Conservation (phyloP, 768 basidiomycete genomes). For the Zangia roseola region DNA sequence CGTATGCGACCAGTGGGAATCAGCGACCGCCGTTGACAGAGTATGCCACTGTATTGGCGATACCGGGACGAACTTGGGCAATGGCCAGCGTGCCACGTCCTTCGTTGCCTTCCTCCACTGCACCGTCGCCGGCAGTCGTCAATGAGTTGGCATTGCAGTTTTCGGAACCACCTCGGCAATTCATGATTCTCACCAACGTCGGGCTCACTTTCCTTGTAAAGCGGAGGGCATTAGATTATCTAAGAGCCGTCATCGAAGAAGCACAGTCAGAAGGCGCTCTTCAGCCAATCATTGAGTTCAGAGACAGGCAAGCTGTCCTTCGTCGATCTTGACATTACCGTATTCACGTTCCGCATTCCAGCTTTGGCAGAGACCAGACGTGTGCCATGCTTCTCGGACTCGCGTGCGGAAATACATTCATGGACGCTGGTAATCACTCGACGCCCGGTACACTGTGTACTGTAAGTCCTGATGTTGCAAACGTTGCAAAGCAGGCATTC, state of each 20-base stretch:
- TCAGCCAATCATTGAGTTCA: constrained; percentile 80
- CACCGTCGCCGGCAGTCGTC: constrained; percentile 52
- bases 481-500: constrained; percentile 79
- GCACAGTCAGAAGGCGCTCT: constrained; percentile 73
- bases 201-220: constrained; percentile 81
- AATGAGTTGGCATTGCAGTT: constrained; percentile 86
- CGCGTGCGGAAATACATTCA: constrained; percentile 79
- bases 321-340: background rate
- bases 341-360: constrained; percentile 30
- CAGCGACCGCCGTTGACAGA: constrained; percentile 71
- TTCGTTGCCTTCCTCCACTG: constrained; percentile 32
- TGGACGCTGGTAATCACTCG: constrained; percentile 56
- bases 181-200: constrained; percentile 85
- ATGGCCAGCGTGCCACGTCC: constrained; percentile 57
- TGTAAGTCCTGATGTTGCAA: constrained; percentile 60
- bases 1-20: constrained; percentile 40
- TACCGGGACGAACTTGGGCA: constrained; percentile 84
- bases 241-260: constrained; percentile 80
- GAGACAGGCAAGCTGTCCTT: constrained; percentile 58
- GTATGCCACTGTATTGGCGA: constrained; percentile 70
- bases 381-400: constrained; percentile 90
- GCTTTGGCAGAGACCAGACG: constrained; percentile 89
- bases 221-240: constrained; percentile 80
- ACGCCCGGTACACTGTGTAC: constrained; percentile 45
- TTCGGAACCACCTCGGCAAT: constrained; percentile 70